Percentiles rank a stretch among this genome's conserved stretches.
These are phyloP conservation scores for Carnegiea gigantea DNA, from an alignment of 179 eudicot genomes.

Conservation along the genomic window DNA sequence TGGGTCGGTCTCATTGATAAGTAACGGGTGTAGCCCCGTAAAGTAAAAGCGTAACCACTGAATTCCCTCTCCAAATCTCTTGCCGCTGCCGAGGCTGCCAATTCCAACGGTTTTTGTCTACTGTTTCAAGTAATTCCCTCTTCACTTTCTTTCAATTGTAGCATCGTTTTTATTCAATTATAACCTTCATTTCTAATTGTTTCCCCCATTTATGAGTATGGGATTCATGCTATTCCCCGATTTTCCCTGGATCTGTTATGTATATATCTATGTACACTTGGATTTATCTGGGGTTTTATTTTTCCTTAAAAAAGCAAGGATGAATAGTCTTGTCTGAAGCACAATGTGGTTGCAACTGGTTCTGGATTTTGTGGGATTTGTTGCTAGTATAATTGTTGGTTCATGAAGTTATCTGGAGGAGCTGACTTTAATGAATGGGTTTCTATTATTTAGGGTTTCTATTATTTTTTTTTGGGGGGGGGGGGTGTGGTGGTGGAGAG, in stretches of 20 bases:
- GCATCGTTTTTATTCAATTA: neutral
- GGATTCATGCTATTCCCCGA: neutral
- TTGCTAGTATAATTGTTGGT: neutral
- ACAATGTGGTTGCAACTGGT: neutral
- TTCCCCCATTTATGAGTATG: neutral
- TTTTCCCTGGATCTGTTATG: neutral
- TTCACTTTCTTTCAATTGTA: neutral
- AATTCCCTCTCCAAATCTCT: neutral
- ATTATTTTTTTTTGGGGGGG: too few species aligned
- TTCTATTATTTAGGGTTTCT: neutral
- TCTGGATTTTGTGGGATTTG: neutral
- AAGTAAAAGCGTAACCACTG: neutral
- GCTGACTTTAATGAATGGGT: slow-evolving; percentile 30
- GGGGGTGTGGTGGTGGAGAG: too few species aligned
- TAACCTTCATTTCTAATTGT: neutral
- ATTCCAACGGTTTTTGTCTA: slow-evolving; percentile 1
- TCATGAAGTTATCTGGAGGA: slow-evolving; percentile 20
- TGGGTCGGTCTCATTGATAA: neutral
- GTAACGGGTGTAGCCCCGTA: neutral
- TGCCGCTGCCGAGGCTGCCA: neutral
- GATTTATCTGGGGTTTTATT: neutral
- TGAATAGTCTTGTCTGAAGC: neutral
- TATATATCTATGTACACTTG: neutral
- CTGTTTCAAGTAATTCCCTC: slow-evolving; percentile 17
- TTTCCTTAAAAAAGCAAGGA: neutral